A percentile compares a stretch with the other conserved stretches of the same genome.
Conservation (phyloP, 2,329 filamentous ascomycete genomes). For the Sporothrix curviconia region DNA sequence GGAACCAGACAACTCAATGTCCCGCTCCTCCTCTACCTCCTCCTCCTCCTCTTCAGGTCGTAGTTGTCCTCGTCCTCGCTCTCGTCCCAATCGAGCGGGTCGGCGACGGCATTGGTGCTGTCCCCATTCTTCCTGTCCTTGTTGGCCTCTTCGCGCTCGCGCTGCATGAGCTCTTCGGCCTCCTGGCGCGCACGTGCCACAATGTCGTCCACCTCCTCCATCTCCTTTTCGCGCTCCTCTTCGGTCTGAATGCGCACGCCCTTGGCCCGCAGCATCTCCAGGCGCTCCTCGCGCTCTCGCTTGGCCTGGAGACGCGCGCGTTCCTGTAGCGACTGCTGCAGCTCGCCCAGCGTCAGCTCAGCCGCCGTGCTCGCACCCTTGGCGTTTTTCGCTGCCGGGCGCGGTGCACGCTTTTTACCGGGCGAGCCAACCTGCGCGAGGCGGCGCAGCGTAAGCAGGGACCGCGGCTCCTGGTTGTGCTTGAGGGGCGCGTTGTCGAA, state of each 20-base stretch:
- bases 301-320: slow-evolving; percentile 75
- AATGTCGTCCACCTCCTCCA: slow-evolving; percentile 79
- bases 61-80: slow-evolving; percentile 37
- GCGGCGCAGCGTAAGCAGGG: slow-evolving; percentile 62
- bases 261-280: slow-evolving; percentile 70
- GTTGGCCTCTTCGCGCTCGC: slow-evolving; percentile 69
- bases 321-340: slow-evolving; percentile 51
- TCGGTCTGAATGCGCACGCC: slow-evolving; percentile 76
- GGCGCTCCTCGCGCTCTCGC: slow-evolving; percentile 66
- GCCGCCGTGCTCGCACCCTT: neutral
- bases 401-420: slow-evolving; percentile 31
- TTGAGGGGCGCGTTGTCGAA: slow-evolving; percentile 64
- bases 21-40: slow-evolving; percentile 15
- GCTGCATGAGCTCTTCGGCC: slow-evolving; percentile 68
- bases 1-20: slow-evolving; percentile 1
- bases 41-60: slow-evolving; percentile 13
- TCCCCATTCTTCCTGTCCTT: slow-evolving; percentile 51
- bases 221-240: slow-evolving; percentile 77
- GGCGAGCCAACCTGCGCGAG: slow-evolving; percentile 66
- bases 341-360: slow-evolving; percentile 44
- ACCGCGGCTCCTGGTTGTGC: slow-evolving; percentile 55
- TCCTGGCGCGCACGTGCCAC: slow-evolving; percentile 78
- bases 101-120: slow-evolving; percentile 47
- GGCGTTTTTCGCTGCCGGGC: slow-evolving; percentile 14
- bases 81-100: slow-evolving; percentile 19